These are phyloP conservation scores for Lactarius hengduanensis DNA, from an alignment of 768 basidiomycete genomes.

Conservation along the genomic window DNA sequence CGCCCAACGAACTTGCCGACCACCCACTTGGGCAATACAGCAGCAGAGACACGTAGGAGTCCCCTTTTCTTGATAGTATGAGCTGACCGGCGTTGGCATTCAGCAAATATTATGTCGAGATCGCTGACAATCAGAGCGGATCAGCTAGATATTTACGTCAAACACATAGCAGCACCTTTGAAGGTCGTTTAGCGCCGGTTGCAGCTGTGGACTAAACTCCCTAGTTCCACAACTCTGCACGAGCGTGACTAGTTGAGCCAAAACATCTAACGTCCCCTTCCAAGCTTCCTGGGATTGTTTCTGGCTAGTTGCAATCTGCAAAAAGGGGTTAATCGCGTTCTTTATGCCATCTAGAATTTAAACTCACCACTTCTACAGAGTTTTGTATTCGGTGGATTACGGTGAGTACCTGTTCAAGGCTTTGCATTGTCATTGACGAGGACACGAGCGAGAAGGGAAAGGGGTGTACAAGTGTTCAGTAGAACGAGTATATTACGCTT, in stretches of 20 bases:
- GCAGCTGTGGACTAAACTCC: constrained; percentile 3
- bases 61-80: constrained; percentile 11
- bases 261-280: constrained; percentile 1
- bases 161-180: constrained; percentile 3
- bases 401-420: constrained; percentile 19
- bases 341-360: background rate
- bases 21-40: constrained; percentile 21
- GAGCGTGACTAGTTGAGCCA: constrained; percentile 8
- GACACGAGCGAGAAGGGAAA: constrained; percentile 1
- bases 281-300: constrained; percentile 17
- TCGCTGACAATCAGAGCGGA: constrained; percentile 1
- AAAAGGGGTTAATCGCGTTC: background rate
- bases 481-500: constrained; percentile 13
- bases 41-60: constrained; percentile 4
- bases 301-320: constrained; percentile 13
- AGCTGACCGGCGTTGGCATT: constrained; percentile 6
- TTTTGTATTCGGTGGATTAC: constrained; percentile 16
- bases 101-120: constrained; percentile 3
- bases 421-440: constrained; percentile 20
- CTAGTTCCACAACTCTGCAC: constrained; percentile 4
- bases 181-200: constrained; percentile 7
- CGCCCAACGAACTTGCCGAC: constrained; percentile 12
- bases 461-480: constrained; percentile 5
- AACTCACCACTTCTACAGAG: constrained; percentile 14
- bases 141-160: background rate